Conservation (phyloP, 2,329 filamentous ascomycete genomes). For the Parastagonospora avenae region DNA sequence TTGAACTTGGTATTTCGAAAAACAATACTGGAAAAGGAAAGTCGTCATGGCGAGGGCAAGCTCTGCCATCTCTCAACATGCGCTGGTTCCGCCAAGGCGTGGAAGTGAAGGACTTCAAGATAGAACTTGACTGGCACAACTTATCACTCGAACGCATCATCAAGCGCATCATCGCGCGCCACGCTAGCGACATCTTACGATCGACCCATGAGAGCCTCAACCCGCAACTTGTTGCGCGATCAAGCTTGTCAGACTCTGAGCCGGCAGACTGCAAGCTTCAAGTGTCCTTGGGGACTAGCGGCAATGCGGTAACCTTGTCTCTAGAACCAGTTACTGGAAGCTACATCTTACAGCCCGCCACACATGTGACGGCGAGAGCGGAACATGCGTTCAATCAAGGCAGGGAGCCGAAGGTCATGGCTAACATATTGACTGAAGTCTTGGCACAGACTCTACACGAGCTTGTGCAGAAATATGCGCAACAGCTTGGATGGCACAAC, state of each 20-base stretch:
- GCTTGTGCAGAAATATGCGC: constrained; percentile 64
- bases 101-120: constrained; percentile 70
- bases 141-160: constrained; percentile 78
- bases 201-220: constrained; percentile 62
- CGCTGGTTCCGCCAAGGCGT: constrained; percentile 87
- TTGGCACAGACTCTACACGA: constrained; percentile 67
- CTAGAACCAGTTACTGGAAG: constrained; percentile 81
- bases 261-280: constrained; percentile 70
- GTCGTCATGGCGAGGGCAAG: constrained; percentile 40
- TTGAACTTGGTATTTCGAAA: constrained; percentile 82
- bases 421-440: constrained; percentile 63
- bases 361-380: constrained; percentile 49
- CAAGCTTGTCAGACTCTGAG: constrained; percentile 64
- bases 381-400: constrained; percentile 70
- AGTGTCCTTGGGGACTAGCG: constrained; percentile 70
- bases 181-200: constrained; percentile 74
- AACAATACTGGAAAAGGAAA: constrained; percentile 53
- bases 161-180: constrained; percentile 73
- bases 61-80: constrained; percentile 55
- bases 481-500: constrained; percentile 69
- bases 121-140: constrained; percentile 68
- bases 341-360: constrained; percentile 69
- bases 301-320: constrained; percentile 62
- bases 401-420: constrained; percentile 63
- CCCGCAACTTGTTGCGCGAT: constrained; percentile 62